Conservation (phyloP, 164 flowering plant genomes). For the Magnolia changhungtana region DNA sequence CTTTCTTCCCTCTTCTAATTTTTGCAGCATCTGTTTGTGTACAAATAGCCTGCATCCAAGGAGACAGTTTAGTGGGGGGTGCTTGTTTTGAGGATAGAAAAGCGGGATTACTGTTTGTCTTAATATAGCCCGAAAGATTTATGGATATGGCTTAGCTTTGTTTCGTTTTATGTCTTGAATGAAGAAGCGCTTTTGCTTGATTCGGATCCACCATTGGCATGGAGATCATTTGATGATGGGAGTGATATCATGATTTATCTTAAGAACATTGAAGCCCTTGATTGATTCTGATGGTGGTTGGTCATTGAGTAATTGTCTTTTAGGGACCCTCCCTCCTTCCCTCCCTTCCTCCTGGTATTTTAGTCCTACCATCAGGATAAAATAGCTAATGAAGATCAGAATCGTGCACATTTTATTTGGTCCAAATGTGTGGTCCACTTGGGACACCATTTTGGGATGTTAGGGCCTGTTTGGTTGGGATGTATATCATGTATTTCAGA, state of each 20-base stretch:
- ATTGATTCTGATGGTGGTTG: neutral
- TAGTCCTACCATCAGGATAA: too few relatives aligned
- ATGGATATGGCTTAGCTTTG: neutral
- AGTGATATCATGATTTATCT: neutral
- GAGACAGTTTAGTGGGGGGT: neutral
- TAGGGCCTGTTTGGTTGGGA: too few relatives aligned
- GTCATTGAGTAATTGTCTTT: too few relatives aligned
- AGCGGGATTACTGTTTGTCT: neutral
- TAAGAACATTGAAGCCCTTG: neutral
- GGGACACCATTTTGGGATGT: too few relatives aligned
- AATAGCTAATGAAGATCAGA: too few relatives aligned
- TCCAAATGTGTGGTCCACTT: too few relatives aligned
- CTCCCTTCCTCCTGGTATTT: too few relatives aligned
- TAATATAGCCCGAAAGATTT: neutral
- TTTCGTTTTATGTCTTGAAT: neutral
- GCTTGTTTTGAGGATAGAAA: neutral
- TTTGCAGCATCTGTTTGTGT: constrained; percentile 15
- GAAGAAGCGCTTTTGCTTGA: neutral
- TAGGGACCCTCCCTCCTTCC: too few relatives aligned
- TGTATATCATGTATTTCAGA: too few relatives aligned
- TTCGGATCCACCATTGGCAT: neutral
- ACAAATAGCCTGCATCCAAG: constrained; percentile 10
- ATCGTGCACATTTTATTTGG: too few relatives aligned
- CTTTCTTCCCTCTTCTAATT: neutral
- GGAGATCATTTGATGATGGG: neutral